Conservation (phyloP, 148 eudicot genomes). For the Heliosperma pusillum region DNA sequence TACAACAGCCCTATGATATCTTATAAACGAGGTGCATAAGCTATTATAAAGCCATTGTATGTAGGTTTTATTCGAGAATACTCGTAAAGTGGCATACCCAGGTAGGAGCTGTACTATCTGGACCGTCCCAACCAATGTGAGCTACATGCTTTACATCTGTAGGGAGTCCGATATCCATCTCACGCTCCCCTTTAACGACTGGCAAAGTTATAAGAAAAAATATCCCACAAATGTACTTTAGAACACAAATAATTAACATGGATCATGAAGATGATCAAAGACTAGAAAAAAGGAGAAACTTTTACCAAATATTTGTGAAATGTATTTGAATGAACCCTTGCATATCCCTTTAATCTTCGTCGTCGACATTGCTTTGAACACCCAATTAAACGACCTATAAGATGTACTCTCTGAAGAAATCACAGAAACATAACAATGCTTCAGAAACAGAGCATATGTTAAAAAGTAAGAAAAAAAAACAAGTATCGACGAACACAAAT, state of each 20-base stretch:
- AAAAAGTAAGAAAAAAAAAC: no score
- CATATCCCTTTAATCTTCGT: slow-evolving; percentile 73
- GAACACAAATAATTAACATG: neutral
- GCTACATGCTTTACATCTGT: slow-evolving; percentile 85
- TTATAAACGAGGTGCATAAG: neutral
- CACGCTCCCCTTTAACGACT: slow-evolving; percentile 69
- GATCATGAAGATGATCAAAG: neutral
- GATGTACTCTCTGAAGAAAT: slow-evolving; percentile 26
- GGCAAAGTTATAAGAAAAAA: slow-evolving; percentile 6
- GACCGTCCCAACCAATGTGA: slow-evolving; percentile 75
- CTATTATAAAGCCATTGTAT: neutral
- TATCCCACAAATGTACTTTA: neutral
- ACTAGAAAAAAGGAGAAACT: neutral
- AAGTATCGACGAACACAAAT: no score
- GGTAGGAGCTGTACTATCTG: slow-evolving; percentile 59
- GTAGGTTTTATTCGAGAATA: neutral
- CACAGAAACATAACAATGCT: slow-evolving; percentile 17
- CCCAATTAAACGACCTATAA: neutral
- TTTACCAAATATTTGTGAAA: slow-evolving; percentile 80
- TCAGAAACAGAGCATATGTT: slow-evolving; percentile 17
- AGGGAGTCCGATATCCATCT: slow-evolving; percentile 73
- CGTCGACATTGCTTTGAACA: slow-evolving; percentile 36
- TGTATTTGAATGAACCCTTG: slow-evolving; percentile 73
- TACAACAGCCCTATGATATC: neutral
- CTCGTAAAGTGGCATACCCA: slow-evolving; percentile 44